Evolutionary conservation across 345 rosid genomes (phyloP).

Genomic region (Luvunga scandens): DNA sequence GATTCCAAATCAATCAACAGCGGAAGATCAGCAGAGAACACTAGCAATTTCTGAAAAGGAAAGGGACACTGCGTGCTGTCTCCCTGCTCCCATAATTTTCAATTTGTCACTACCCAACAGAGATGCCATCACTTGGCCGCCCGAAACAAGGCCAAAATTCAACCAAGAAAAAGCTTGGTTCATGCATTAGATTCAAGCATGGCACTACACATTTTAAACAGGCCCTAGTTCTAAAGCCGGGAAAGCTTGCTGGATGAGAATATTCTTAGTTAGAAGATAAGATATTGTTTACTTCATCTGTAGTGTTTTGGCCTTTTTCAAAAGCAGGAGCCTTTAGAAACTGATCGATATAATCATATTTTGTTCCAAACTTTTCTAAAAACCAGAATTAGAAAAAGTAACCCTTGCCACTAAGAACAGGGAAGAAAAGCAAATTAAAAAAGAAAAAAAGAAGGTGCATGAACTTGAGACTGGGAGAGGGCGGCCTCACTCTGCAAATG

Average conservation of each 20-base stretch:
- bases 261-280: neutral
- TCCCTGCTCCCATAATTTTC: neutral
- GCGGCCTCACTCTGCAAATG: slow-evolving; percentile 1
- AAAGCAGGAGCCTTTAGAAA: neutral
- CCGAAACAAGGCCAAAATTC: neutral
- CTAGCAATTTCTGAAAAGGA: neutral
- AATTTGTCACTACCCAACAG: slow-evolving; percentile 10
- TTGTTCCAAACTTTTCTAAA: neutral
- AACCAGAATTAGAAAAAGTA: neutral
- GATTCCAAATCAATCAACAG: slow-evolving; percentile 7
- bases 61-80: slow-evolving; percentile 1
- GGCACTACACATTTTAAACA: neutral
- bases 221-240: neutral
- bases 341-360: neutral
- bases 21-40: neutral
- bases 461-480: neutral
- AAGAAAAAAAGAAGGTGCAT: neutral
- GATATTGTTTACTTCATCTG: slow-evolving; percentile 1
- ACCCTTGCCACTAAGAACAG: neutral
- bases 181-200: neutral
- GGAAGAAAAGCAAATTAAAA: neutral
- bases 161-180: neutral
- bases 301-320: neutral
- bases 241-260: neutral
- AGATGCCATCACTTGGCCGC: neutral